Evolutionary conservation across 306 rosid genomes (phyloP), one percentile per base, ranked within the genome.

Genomic region (Gastrolobium villosum): DNA sequence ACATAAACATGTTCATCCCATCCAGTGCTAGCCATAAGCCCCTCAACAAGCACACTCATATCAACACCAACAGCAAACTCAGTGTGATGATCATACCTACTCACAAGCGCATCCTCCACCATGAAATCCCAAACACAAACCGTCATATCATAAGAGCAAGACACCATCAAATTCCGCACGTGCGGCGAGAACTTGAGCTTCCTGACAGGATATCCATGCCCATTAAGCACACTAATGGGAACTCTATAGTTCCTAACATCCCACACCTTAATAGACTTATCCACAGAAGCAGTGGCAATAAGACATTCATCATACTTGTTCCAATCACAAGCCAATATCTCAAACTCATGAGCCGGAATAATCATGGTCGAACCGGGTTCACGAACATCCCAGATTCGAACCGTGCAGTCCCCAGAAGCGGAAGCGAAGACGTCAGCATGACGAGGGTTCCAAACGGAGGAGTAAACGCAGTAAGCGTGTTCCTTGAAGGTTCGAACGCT

Each of bases 1-100:
- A 92, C 97, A 41, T 91, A 95, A 49, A 81, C 99, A 65, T 89
- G 94, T 85, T 93, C 97, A 65, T 95, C 98, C 99, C 99, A 95
- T 1, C 97, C 97, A 1, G 97, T 90, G 48, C 98, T 95, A 0
- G 99, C 98, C 52, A 95, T 78, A 43, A 95, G 89, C 30, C 99
- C 99, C 59, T 95, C 97, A 28, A 93, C 98, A 10, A 95, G 91
- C 11, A 95, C 96, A 10, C 99, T 95, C 94, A 92, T 84, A 77
- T 93, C 99, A 0, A 93, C 88, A n/a, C 99, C 99, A 10, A 95
- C 99, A 0, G 96, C 94, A 62, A 95, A 95, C 65, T 95, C 98
- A 0, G 94, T 87, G 37, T 93, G 99, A 39, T 95, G 98, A 70
- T 93, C 99, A 34, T 91, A 93, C 14, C 94, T 82, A 61, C 90